Conservation (phyloP, 768 basidiomycete species). For the Pleurotus giganteus region DNA sequence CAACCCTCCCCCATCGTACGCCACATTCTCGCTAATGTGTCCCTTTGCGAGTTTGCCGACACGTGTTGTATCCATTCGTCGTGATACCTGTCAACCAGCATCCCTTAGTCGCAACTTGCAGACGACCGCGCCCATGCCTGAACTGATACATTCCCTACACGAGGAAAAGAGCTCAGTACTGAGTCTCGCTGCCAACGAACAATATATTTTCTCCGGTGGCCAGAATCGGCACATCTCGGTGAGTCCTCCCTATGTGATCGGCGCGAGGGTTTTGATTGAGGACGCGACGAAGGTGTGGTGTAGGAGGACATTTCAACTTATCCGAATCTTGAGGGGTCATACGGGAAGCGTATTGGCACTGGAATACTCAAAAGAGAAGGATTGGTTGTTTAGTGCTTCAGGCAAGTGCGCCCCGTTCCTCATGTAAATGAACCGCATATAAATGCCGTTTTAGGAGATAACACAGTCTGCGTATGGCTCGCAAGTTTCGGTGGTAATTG, state of each 20-base stretch:
- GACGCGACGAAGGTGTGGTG: conserved; percentile 73
- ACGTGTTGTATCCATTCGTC: conserved; percentile 3
- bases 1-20: conserved; percentile 22
- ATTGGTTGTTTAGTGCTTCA: conserved; percentile 90
- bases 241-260: conserved; percentile 18
- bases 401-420: conserved; percentile 40
- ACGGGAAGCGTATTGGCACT: conserved; percentile 82
- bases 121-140: conserved; percentile 39
- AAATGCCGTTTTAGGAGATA: conserved; percentile 59
- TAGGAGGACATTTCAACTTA: conserved; percentile 64
- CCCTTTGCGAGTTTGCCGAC: background rate
- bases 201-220: conserved; percentile 80
- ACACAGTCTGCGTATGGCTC: conserved; percentile 72
- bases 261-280: background rate
- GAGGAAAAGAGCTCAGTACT: conserved; percentile 70
- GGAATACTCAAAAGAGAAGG: conserved; percentile 68
- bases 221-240: conserved; percentile 79
- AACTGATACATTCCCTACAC: conserved; percentile 67
- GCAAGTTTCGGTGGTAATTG: background rate
- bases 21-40: conserved; percentile 6
- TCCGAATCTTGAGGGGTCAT: conserved; percentile 73
- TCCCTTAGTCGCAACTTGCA: conserved; percentile 60
- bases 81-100: conserved; percentile 42
- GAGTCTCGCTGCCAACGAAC: conserved; percentile 68
- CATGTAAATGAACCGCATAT: background rate